Evolutionary conservation across 2,329 filamentous ascomycete genomes (phyloP).

Genomic region (Pseudocercospora musae): DNA sequence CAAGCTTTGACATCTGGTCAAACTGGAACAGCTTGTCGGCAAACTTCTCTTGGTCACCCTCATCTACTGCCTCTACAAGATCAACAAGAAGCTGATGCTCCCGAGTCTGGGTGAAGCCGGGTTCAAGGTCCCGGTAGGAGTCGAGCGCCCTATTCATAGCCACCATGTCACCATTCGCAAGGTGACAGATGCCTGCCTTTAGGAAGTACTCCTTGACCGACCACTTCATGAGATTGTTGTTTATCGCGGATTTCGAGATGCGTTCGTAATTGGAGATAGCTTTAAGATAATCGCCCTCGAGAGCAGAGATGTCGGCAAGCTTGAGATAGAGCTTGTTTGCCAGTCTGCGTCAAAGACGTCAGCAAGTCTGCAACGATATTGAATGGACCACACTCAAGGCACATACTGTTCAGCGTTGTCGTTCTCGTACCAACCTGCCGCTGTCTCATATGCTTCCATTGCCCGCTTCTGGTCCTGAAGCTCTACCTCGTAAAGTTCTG

Average conservation of each 20-base stretch:
- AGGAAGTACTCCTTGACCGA: slow-evolving; percentile 94
- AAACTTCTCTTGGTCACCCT: slow-evolving; percentile 77
- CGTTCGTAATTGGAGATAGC: slow-evolving; percentile 79
- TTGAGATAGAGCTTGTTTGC: slow-evolving; percentile 94
- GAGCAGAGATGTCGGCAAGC: slow-evolving; percentile 79
- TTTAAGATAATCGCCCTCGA: slow-evolving; percentile 80
- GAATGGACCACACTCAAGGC: background rate
- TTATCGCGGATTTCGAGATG: slow-evolving; percentile 70
- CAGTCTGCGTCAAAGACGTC: slow-evolving; percentile 53
- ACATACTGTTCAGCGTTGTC: slow-evolving; percentile 80
- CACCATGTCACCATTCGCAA: slow-evolving; percentile 73
- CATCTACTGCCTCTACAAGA: slow-evolving; percentile 70
- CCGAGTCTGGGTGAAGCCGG: slow-evolving; percentile 69
- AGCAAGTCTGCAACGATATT: background rate
- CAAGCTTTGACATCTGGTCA: slow-evolving; percentile 87
- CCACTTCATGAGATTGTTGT: slow-evolving; percentile 91
- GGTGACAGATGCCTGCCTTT: slow-evolving; percentile 88
- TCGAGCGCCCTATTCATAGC: slow-evolving; percentile 76
- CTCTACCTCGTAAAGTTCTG: slow-evolving; percentile 80
- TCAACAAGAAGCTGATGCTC: slow-evolving; percentile 81
- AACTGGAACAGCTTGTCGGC: slow-evolving; percentile 83
- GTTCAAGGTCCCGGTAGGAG: slow-evolving; percentile 75
- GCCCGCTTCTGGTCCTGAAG: slow-evolving; percentile 74
- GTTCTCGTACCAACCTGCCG: slow-evolving; percentile 83
- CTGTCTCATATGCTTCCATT: slow-evolving; percentile 77